Conservation (phyloP, 305 asterid genomes). For the Plantago coronopus region DNA sequence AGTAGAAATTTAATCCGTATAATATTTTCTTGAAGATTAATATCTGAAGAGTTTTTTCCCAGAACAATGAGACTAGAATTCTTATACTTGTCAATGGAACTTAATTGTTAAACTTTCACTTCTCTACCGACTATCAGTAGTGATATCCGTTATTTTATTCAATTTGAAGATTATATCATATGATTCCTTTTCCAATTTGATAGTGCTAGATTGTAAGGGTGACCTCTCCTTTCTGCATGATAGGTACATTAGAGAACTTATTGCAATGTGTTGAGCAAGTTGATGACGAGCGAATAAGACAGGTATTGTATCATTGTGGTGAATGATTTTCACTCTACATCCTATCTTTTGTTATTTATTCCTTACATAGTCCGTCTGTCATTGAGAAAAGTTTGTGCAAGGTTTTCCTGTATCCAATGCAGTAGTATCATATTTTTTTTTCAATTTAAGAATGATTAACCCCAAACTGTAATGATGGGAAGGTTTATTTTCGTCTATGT, state of each 20-base stretch:
- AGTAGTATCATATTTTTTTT: conserved; percentile 4
- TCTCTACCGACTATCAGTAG: background rate
- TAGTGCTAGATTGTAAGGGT: conserved; percentile 20
- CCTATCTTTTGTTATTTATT: background rate
- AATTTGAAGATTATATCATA: conserved; percentile 10
- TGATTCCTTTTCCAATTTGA: conserved; percentile 17
- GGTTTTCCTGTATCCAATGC: conserved; percentile 8
- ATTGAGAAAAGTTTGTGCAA: background rate
- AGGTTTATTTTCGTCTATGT: background rate
- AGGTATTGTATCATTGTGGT: conserved; percentile 40
- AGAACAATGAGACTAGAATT: background rate
- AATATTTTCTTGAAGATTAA: conserved; percentile 1
- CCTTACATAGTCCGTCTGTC: too few species aligned
- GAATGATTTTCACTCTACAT: conserved; percentile 16
- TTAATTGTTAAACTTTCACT: background rate
- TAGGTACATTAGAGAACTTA: conserved; percentile 84
- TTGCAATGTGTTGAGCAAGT: conserved; percentile 73
- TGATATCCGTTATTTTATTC: conserved; percentile 12
- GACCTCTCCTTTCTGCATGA: conserved; percentile 21
- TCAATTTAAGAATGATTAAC: background rate
- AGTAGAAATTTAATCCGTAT: conserved; percentile 4
- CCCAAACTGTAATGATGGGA: too few species aligned
- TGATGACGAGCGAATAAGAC: conserved; percentile 62
- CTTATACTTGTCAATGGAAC: background rate
- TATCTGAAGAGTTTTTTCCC: background rate